Evolutionary conservation across 2,329 filamentous ascomycete species (phyloP).

Genomic region (Penicillium sp.): DNA sequence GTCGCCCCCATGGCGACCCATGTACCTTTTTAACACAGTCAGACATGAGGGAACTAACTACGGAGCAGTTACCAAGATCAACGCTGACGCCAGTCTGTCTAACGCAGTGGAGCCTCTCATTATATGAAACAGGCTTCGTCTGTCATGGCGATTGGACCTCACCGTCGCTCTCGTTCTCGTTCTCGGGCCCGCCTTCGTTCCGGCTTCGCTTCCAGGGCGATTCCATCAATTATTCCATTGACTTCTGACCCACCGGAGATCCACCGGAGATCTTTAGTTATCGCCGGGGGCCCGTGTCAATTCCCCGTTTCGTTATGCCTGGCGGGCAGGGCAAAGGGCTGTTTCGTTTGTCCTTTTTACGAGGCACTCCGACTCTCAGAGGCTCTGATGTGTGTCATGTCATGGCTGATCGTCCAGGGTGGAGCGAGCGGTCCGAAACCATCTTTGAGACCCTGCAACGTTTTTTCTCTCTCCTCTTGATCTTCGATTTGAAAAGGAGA

Average conservation of each 20-base stretch:
- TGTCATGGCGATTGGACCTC: conserved; percentile 14
- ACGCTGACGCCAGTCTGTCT: conserved; percentile 2
- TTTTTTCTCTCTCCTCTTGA: background rate
- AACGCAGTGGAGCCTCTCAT: conserved; percentile 2
- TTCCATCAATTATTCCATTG: background rate
- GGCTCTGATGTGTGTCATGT: background rate
- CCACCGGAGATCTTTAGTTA: conserved; percentile 1
- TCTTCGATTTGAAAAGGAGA: background rate
- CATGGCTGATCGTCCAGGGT: background rate
- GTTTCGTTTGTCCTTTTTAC: background rate
- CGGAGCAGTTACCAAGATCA: background rate
- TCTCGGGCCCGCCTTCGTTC: conserved; percentile 26
- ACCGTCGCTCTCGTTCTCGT: conserved; percentile 27
- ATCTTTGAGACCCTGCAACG: background rate
- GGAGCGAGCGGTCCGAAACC: background rate
- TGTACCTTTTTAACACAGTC: conserved; percentile 1
- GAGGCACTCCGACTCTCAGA: background rate
- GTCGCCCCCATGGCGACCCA: background rate
- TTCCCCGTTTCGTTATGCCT: no score
- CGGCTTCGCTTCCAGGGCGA: conserved; percentile 16
- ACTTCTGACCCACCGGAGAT: background rate
- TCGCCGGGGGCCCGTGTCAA: background rate
- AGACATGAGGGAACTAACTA: background rate
- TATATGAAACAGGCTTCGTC: background rate
- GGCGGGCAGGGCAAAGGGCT: background rate